phyloP scores from a whole-genome alignment of 192 early-diverging fungal genomes.

The Geranomyces michiganensis region DNA sequence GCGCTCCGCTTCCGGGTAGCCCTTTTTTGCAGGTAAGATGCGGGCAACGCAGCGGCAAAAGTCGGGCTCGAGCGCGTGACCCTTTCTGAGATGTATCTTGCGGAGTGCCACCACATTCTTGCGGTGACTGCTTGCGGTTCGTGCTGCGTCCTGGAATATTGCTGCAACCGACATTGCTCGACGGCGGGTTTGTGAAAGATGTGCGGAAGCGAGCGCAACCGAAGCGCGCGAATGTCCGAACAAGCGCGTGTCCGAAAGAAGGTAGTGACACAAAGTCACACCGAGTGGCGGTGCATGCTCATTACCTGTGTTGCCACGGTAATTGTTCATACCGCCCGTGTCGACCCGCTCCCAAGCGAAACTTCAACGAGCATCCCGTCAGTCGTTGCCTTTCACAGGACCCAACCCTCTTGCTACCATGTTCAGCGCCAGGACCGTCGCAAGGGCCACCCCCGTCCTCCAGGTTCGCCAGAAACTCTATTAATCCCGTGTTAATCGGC shows the following conservation, averaged over 20 bases:
- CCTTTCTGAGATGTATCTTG: conserved; percentile 62
- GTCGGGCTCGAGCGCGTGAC: conserved; percentile 71
- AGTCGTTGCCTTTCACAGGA: too few relatives aligned
- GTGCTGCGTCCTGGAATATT: conserved; percentile 79
- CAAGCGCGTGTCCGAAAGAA: too few relatives aligned
- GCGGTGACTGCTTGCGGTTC: conserved; percentile 65
- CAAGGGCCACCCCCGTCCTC: conserved; percentile 1
- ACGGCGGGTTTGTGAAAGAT: too few relatives aligned
- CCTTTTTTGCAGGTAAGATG: conserved; percentile 73
- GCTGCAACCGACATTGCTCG: conserved; percentile 54
- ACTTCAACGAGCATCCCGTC: too few relatives aligned
- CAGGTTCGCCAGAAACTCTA: background rate
- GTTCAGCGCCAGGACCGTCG: conserved; percentile 12
- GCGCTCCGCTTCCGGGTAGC: conserved; percentile 69
- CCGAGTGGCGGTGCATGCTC: too few relatives aligned
- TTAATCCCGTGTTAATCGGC: background rate
- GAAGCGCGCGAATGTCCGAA: too few relatives aligned
- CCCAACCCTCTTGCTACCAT: background rate
- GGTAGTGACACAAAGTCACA: too few relatives aligned
- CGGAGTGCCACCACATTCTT: conserved; percentile 73
- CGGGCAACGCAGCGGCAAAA: conserved; percentile 81
- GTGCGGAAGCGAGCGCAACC: too few relatives aligned
- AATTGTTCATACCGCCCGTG: too few relatives aligned
- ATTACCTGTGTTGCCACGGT: too few relatives aligned
- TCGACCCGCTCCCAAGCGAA: too few relatives aligned